Conservation (phyloP, 345 rosid genomes). For the Populus deltoides region DNA sequence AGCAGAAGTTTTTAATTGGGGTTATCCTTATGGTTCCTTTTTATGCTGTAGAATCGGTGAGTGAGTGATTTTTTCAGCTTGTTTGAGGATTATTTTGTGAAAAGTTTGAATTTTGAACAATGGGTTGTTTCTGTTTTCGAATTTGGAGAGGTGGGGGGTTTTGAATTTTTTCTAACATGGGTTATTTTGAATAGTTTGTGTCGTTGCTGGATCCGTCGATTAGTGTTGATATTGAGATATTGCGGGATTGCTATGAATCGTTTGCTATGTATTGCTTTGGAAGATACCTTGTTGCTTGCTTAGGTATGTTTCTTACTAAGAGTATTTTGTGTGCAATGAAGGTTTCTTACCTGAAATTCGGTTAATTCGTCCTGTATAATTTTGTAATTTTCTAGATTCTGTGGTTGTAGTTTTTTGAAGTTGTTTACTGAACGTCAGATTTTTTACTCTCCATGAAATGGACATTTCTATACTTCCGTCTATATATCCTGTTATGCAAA, state of each 20-base stretch:
- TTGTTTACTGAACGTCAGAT: neutral
- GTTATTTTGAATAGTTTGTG: conserved; percentile 54
- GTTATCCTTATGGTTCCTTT: conserved; percentile 99
- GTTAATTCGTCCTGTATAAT: neutral
- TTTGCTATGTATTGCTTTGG: conserved; percentile 99
- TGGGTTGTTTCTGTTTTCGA: neutral
- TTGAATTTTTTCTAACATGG: conserved; percentile 6
- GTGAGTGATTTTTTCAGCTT: conserved; percentile 11
- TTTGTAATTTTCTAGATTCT: neutral
- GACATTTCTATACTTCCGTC: neutral
- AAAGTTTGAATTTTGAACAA: neutral
- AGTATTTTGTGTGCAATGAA: neutral
- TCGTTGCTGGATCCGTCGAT: conserved; percentile 86
- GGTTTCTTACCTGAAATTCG: neutral
- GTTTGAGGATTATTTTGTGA: neutral
- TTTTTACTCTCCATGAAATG: neutral
- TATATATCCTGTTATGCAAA: neutral
- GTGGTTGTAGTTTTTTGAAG: neutral
- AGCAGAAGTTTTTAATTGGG: conserved; percentile 94
- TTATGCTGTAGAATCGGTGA: conserved; percentile 87
- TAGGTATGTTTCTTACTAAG: conserved; percentile 55
- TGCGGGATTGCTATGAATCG: conserved; percentile 97
- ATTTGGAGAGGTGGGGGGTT: neutral
- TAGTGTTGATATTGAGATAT: conserved; percentile 83
- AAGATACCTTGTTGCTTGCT: conserved; percentile 95